Evolutionary conservation across 169 alveolate species (phyloP), one percentile per base, ranked within the genome.

Genomic region (Eimeria acervulina): DNA sequence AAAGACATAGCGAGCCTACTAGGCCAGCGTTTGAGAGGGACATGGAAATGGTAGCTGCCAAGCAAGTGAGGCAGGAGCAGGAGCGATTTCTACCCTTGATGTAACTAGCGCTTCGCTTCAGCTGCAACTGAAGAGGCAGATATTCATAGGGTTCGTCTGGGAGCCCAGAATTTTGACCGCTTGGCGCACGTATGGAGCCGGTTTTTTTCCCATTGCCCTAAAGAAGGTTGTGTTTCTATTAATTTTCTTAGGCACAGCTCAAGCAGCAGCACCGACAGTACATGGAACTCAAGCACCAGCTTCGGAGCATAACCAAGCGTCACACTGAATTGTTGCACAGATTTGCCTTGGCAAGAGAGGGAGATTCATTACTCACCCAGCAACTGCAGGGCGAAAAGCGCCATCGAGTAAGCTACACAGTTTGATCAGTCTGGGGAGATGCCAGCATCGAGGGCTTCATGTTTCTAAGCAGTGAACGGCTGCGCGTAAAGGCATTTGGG

Each of bases 11-110:
- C 47, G 93, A 87, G 42, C 81, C 93, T 7, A 4, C 40, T 17
- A 87, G 72, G 93, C 93, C 93, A 61, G 81, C 81, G 5, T 87
- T 87, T 31, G 93, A 87, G 63, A 87, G 61, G 47, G 93, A 87
- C 47, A 61, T 61, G 81, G 93, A 87, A 61, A 44, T 61, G 40
- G 55, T 59, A 38, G 70, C 83, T 44, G 93, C 10, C 63, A 87
- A 87, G 59, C 93, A 61, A 44, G 93, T 87, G 38, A 31, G 93
- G 89, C 42, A 3, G 66, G 4, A 42, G 52, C 40, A 8, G 6
- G 40, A 7, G 19, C 23, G 47, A 3, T 15, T 70, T 70, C 28
- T 33, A 15, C 0, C 47, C 26, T 17, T 36, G 19, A 3, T 72
- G n/a, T 4, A 17, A 15, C 51, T 38, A 15, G 28, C 47, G 17